These are phyloP conservation scores for Naganishia friedmannii DNA, from an alignment of 768 basidiomycete species.

Conservation along the genomic window DNA sequence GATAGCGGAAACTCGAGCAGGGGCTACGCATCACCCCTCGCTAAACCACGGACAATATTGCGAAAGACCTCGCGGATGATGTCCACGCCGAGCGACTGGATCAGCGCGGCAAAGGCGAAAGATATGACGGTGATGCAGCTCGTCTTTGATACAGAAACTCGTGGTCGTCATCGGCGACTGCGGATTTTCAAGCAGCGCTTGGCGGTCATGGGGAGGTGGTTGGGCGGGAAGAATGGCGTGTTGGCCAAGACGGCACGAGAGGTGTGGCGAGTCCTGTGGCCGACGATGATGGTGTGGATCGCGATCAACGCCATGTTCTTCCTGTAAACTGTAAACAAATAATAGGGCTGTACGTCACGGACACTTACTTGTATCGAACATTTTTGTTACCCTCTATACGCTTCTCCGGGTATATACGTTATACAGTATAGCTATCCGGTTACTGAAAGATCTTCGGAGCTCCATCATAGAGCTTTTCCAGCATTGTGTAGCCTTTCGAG, in stretches of 20 bases:
- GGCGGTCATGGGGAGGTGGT: conserved; percentile 37
- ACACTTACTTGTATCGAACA: conserved; percentile 7
- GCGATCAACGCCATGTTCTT: conserved; percentile 48
- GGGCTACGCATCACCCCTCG: neutral
- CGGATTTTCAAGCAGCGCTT: conserved; percentile 28
- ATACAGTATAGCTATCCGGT: neutral
- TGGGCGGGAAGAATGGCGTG: conserved; percentile 43
- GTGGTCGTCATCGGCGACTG: conserved; percentile 26
- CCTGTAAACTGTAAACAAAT: neutral
- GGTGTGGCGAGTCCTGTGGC: conserved; percentile 44
- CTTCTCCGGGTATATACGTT: neutral
- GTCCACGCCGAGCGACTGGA: conserved; percentile 38
- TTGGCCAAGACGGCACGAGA: conserved; percentile 42
- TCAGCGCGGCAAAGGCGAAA: conserved; percentile 43
- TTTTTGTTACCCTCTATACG: neutral
- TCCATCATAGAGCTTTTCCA: conserved; percentile 16
- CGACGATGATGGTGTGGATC: conserved; percentile 44
- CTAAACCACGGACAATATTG: neutral
- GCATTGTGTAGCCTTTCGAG: conserved; percentile 2
- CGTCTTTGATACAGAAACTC: conserved; percentile 28
- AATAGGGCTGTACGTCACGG: neutral
- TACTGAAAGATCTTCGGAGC: neutral
- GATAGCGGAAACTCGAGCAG: conserved; percentile 15
- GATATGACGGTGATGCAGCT: conserved; percentile 40
- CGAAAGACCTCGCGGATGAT: conserved; percentile 17